Conservation (phyloP, 2,329 filamentous ascomycete genomes). For the Juglanconis juglandina region DNA sequence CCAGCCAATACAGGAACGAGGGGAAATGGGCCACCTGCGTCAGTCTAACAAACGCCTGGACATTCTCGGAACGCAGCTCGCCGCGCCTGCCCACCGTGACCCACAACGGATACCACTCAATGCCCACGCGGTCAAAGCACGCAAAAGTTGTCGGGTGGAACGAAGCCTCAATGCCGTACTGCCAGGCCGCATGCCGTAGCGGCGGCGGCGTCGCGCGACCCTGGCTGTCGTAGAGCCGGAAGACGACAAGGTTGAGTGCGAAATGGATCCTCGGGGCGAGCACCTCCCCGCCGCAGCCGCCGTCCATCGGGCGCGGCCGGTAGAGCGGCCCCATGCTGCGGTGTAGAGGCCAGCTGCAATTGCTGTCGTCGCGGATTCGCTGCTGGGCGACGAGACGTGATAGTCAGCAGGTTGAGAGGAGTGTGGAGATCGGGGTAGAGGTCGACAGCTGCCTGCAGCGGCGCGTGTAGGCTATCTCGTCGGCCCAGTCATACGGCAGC, state of each 20-base stretch:
- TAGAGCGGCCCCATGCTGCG: neutral
- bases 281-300: neutral
- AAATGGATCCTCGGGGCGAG: neutral
- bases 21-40: neutral
- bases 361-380: neutral
- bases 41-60: neutral
- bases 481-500: neutral
- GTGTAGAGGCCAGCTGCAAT: neutral
- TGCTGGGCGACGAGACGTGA: neutral
- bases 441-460: conserved; percentile 3
- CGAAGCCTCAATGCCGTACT: neutral
- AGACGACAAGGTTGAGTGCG: neutral
- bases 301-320: neutral
- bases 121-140: neutral
- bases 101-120: conserved; percentile 1
- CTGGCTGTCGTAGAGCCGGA: neutral
- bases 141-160: neutral
- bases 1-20: neutral
- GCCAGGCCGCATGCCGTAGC: neutral
- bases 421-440: neutral
- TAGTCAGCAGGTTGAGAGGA: conserved; percentile 1
- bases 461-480: neutral
- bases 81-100: neutral
- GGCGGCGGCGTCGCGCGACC: neutral
- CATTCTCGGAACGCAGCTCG: neutral